Base-by-base conservation (phyloP, 1,139 yeast genomes). In the Hyphopichia buzzinii region DNA sequence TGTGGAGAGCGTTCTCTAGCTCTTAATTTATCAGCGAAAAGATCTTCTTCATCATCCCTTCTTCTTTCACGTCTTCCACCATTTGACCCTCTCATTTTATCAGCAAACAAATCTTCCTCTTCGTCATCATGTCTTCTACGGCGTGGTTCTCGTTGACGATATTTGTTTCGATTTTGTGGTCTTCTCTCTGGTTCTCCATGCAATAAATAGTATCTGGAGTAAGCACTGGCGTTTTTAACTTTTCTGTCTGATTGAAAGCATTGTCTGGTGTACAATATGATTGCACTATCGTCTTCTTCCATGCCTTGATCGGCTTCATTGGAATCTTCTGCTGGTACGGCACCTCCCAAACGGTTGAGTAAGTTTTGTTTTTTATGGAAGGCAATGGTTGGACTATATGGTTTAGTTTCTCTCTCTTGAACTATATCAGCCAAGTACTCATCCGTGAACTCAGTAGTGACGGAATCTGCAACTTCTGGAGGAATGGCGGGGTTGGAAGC, bases 111-210 rank as follows among this genome's bases (percentile, higher is more conserved):
- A 43, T 64, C 69, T 32, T 62, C 66, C 13, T 58, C 66, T 16
- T 54, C 57, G 12, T 52, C 59, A 23, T 44, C 35, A 17, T 29
- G 14, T 17, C 40, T 36, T 15, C 34, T 37, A 12, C 30, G 25
- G 23, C 34, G 37, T 13, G 26, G 11, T 6, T 26, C 17, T 4
- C 34, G 22, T 16, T 26, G 25, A 14, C 23, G 4, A 24, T 22
- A 6, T n/a, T 16, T 34, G 36, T 50, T 38, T 12, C 36, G 38
- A 28, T 40, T 44, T 33, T 48, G 44, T 13, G 67, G 70, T 35
- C 59, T 63, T 38, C 79, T 63, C 33, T 78, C 79, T 0, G 94
- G 94, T 49, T 83, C 92, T 3, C 94, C 94, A 49, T 84, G 82
- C 14, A 82, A 54, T 41, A 83, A 63, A 57, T 84, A 84, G 54